Conservation (phyloP, 2,329 filamentous ascomycete species). For the Xylariomycetidae sp. region DNA sequence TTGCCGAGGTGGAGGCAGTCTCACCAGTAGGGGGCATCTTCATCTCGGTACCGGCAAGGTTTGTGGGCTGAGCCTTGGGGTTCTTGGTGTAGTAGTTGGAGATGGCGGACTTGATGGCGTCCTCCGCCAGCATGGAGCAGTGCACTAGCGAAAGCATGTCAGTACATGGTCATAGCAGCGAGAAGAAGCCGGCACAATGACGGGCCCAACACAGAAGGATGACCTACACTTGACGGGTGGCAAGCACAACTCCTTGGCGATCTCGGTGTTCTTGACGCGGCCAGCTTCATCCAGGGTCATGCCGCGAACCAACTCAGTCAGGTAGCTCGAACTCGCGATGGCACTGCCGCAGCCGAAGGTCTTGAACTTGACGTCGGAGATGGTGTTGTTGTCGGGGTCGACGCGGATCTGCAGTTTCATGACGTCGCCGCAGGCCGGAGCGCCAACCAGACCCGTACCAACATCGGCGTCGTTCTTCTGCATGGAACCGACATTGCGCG, state of each 20-base stretch:
- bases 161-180: not conserved
- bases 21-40: slow-evolving; percentile 55
- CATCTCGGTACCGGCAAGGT: slow-evolving; percentile 68
- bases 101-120: slow-evolving; percentile 89
- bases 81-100: slow-evolving; percentile 90
- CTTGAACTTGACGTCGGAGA: slow-evolving; percentile 79
- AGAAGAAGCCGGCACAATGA: not conserved
- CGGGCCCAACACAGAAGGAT: slow-evolving; percentile 2
- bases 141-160: slow-evolving; percentile 53
- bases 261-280: slow-evolving; percentile 93
- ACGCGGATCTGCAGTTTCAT: slow-evolving; percentile 91
- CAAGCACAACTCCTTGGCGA: slow-evolving; percentile 85
- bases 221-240: slow-evolving; percentile 68
- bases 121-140: slow-evolving; percentile 88
- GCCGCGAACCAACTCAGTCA: slow-evolving; percentile 89
- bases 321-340: slow-evolving; percentile 89
- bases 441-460: slow-evolving; percentile 72
- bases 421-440: slow-evolving; percentile 86
- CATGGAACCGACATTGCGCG: slow-evolving; percentile 74
- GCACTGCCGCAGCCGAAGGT: slow-evolving; percentile 78
- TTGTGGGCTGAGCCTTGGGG: slow-evolving; percentile 65
- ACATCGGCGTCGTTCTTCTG: slow-evolving; percentile 65
- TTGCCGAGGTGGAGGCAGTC: slow-evolving; percentile 19
- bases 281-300: slow-evolving; percentile 95
- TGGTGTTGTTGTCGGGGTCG: slow-evolving; percentile 66